Base-by-base conservation (phyloP, 176 grass and related monocot genomes). In the Triticum aestivum region DNA sequence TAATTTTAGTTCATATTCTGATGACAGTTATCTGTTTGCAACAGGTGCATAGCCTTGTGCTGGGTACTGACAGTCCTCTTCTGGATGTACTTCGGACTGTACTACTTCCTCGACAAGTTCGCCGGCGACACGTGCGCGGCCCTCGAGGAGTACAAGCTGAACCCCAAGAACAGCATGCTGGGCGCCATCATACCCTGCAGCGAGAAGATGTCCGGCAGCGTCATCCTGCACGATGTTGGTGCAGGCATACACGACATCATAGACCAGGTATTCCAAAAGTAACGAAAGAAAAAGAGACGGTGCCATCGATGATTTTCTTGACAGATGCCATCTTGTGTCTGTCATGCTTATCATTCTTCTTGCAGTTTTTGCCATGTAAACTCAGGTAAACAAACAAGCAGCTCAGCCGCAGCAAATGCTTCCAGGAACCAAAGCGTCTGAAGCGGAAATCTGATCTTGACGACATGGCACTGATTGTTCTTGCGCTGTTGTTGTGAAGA, bases 41-140 rank as follows among this genome's bases (percentile, higher is more conserved):
- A 81, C 85, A 99, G 94, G 87, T 85, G 91, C n/a, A 78, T 96
- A 42, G 74, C 62, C 71, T 20, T 96, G 61, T 91, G 97, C 87
- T 96, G 97, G 97, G 70, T 94, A 59, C 61, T 94, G 69, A 93
- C 90, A 82, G 33, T 83, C 3, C 82, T 99, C 64, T 85, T 96
- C 47, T 99, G 90, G 97, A 85, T 90, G 82, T 94, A 91, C 87
- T 96, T 96, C 5, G 89, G 92, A 33, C 69, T 96, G 61, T 99
- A 99, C 86, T 96, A 91, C 85, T 96, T 96, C 90, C 86, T 99
- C 44, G 89, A 87, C 44, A 82, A 94, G 90, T 94, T 99, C 44
- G 86, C 87, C 45, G 85, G 87, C 54, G 97, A 96, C 90, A 96
- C 92, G 2, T 99, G 97, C 18, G 58, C 84, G 1, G 94, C 90